Evolutionary conservation across 1,284 basidiomycete species (phyloP), one percentile per base, ranked within the genome.

Genomic region (Rhodotorula sp.): DNA sequence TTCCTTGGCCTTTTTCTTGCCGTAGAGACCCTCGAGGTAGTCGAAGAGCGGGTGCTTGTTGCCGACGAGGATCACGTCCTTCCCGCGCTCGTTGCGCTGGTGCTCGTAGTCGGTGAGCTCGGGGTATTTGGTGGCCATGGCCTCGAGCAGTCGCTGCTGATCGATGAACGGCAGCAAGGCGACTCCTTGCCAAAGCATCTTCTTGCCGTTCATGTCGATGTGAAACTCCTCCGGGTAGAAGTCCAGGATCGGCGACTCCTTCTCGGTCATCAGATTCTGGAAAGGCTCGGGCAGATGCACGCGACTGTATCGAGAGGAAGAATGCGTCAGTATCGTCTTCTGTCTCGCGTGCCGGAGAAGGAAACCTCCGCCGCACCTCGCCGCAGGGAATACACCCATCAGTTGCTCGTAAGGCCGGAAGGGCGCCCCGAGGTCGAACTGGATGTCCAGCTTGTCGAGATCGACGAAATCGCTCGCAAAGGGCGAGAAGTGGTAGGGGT

Each of bases 201-300:
- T 93, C 84, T 99, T 99, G 73, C 97, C 97, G 80, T 99, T 99
- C 97, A 99, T 99, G 82, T 99, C 97, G 79, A 99, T 91, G 78
- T 95, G 88, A 81, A 99, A 99, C 26, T 90, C 88, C 8, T 85
- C 79, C 0, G 97, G 97, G 68, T 79, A 79, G 83, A 98, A 99
- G 80, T 99, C 97, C 75, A 93, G 88, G 81, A 98, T 97, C 3
- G 93, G 92, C 0, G 95, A 98, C 54, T 91, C 87, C 63, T 89
- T 86, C 5, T 91, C 87, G 7, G 86, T 88, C 97, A 99, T 99
- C 58, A 99, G 87, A 10, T 84, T 81, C 62, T 97, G 96, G 85
- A 97, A 95, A 1, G 88, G 86, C 43, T 85, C 81, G 0, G 97
- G 97, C 64, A 99, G 92, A 80, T 96, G 93, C 74, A 87, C 84